Conservation (phyloP, 257 asterid species). For the Penstemon davidsonii region DNA sequence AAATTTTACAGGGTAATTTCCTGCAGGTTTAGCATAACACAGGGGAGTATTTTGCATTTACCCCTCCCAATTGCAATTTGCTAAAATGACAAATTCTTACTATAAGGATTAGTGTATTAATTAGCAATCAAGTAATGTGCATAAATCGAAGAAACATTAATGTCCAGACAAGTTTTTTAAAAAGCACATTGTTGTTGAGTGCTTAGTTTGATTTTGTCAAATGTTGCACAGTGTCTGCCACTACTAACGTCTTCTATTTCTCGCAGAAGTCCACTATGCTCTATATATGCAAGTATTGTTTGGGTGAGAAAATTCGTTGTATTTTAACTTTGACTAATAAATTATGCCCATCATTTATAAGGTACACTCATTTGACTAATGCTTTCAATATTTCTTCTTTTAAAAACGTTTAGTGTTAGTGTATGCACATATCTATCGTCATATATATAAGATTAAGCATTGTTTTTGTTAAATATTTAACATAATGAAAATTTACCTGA, state of each 20-base stretch:
- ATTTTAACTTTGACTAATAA: conserved; percentile 37
- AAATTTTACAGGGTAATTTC: no score
- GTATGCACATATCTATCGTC: no score
- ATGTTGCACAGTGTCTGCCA: conserved; percentile 13
- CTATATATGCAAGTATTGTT: not conserved
- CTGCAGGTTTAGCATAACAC: no score
- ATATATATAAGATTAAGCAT: no score
- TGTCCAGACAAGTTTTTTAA: conserved; percentile 1
- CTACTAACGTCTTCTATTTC: conserved; percentile 18
- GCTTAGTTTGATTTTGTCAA: conserved; percentile 13
- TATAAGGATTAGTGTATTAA: no score
- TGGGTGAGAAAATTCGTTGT: conserved; percentile 29
- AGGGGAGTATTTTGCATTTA: no score
- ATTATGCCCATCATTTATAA: not conserved
- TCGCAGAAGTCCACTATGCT: conserved; percentile 18
- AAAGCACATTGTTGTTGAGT: conserved; percentile 3
- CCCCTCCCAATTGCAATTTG: no score
- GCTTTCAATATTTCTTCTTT: not conserved
- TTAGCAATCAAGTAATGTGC: not conserved
- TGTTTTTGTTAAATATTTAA: no score
- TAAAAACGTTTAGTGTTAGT: no score
- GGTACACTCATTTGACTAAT: conserved; percentile 17
- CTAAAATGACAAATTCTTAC: no score
- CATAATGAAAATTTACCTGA: no score
- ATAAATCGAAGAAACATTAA: not conserved